phyloP scores from a whole-genome alignment of 306 rosid species.

The Inga laurina region DNA sequence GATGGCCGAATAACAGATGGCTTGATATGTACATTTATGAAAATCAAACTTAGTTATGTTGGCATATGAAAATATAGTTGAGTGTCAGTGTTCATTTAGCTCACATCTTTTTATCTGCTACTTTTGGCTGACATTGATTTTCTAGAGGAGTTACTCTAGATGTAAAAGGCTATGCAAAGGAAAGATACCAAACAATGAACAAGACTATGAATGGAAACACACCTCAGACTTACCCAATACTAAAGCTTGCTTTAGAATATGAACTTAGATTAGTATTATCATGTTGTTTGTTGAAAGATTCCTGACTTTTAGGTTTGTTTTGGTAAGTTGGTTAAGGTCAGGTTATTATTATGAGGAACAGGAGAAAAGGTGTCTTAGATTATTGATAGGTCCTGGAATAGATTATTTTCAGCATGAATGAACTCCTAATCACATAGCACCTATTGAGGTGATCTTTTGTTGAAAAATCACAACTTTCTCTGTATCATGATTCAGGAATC shows the following conservation, averaged over 20 bases:
- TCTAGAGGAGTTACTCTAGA: background rate
- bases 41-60: background rate
- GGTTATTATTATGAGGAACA: background rate
- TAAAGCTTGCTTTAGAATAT: background rate
- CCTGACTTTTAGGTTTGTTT: background rate
- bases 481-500: background rate
- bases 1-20: background rate
- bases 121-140: background rate
- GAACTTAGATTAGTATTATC: background rate
- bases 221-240: background rate
- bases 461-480: background rate
- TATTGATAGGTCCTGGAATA: background rate
- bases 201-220: conserved; percentile 1
- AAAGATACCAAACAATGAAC: background rate
- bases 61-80: background rate
- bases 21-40: background rate
- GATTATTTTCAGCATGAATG: background rate
- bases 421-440: background rate
- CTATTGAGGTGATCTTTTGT: background rate
- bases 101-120: background rate
- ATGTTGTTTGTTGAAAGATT: background rate
- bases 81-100: conserved; percentile 1
- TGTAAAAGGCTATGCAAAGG: background rate
- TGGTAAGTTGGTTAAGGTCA: background rate
- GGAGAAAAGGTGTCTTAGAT: background rate